Conservation (phyloP, 2,329 filamentous ascomycete genomes). For the Colletotrichum lini region DNA sequence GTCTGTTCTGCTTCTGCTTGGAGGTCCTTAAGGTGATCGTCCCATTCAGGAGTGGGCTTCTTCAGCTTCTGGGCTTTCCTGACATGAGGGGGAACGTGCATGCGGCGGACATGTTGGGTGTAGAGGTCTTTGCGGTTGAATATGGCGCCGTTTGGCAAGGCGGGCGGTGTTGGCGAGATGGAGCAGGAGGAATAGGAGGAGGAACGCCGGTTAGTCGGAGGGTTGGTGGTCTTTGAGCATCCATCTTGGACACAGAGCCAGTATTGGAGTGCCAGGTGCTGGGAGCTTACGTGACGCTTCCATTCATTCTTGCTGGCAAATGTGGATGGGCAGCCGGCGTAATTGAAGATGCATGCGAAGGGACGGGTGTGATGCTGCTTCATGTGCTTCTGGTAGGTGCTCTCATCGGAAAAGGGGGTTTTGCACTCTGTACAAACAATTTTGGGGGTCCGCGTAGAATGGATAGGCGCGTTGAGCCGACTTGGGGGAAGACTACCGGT, state of each 20-base stretch:
- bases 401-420: conserved; percentile 61
- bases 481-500: neutral
- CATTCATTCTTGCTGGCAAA: conserved; percentile 94
- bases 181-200: conserved; percentile 20
- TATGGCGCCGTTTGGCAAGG: conserved; percentile 68
- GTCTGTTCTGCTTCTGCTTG: conserved; percentile 71
- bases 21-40: conserved; percentile 69
- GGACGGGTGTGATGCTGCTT: conserved; percentile 70
- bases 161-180: conserved; percentile 28
- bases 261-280: conserved; percentile 82
- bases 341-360: conserved; percentile 84
- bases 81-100: conserved; percentile 75
- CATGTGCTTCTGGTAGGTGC: conserved; percentile 63
- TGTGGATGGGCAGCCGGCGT: conserved; percentile 79
- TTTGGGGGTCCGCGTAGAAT: conserved; percentile 26
- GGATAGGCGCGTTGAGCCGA: conserved; percentile 4
- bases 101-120: conserved; percentile 87
- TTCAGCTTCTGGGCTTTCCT: conserved; percentile 57
- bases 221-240: conserved; percentile 58
- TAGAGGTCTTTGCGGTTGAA: conserved; percentile 96
- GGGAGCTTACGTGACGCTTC: conserved; percentile 88
- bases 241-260: conserved; percentile 81
- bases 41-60: conserved; percentile 57
- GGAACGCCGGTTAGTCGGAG: conserved; percentile 41
- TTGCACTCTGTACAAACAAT: conserved; percentile 56